Evolutionary conservation across 257 asterid genomes (phyloP).

Genomic region (Salvia splendens): DNA sequence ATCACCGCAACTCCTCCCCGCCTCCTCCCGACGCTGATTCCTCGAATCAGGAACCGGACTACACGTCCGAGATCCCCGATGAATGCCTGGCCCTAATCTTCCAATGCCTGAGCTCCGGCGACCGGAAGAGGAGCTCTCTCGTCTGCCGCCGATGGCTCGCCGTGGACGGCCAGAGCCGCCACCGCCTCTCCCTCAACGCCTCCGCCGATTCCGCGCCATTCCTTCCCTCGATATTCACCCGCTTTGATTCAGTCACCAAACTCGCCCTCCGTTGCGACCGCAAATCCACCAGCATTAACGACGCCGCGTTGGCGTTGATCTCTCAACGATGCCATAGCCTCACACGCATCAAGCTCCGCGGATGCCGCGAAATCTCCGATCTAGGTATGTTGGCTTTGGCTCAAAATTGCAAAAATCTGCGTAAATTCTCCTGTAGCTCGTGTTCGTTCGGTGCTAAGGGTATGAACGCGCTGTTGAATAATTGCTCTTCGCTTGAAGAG

Average conservation of each 20-base stretch:
- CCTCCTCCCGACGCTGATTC: slow-evolving; percentile 10
- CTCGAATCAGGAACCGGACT: slow-evolving; percentile 41
- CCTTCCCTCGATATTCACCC: slow-evolving; percentile 52
- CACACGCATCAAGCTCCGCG: slow-evolving; percentile 72
- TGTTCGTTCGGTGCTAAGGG: slow-evolving; percentile 86
- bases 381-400: slow-evolving; percentile 67
- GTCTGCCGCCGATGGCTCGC: slow-evolving; percentile 72
- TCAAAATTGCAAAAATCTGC: slow-evolving; percentile 55
- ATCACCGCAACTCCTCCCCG: not conserved
- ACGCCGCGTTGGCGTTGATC: slow-evolving; percentile 53
- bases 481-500: slow-evolving; percentile 69
- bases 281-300: slow-evolving; percentile 58
- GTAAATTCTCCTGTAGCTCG: slow-evolving; percentile 71
- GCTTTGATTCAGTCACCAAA: slow-evolving; percentile 71
- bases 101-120: slow-evolving; percentile 68
- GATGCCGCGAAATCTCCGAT: slow-evolving; percentile 73
- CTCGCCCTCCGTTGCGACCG: slow-evolving; percentile 81
- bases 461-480: slow-evolving; percentile 68
- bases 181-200: slow-evolving; percentile 66
- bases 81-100: slow-evolving; percentile 77
- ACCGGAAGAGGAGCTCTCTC: slow-evolving; percentile 60
- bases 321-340: slow-evolving; percentile 59
- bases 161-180: slow-evolving; percentile 80
- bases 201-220: slow-evolving; percentile 40
- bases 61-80: slow-evolving; percentile 63